Conservation (phyloP, 1,284 basidiomycete species). For the Caloboletus inedulis region DNA sequence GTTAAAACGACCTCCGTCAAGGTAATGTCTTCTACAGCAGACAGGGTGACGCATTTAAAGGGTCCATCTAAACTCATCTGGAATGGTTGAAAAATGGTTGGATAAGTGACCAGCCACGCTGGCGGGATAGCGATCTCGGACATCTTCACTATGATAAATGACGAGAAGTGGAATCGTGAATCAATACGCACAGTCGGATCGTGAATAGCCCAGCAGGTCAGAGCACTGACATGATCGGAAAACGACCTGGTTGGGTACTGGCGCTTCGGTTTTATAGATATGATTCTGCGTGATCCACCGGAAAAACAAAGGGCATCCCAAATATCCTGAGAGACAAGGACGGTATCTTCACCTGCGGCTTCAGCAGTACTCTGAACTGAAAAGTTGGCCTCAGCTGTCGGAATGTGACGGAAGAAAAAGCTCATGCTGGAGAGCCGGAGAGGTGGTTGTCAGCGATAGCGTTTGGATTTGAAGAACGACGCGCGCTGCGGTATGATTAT, state of each 20-base stretch:
- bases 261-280: slow-evolving; percentile 27
- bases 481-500: slow-evolving; percentile 4
- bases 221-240: slow-evolving; percentile 2
- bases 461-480: background rate
- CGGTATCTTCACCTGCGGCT: slow-evolving; percentile 14
- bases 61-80: slow-evolving; percentile 6
- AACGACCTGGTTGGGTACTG: slow-evolving; percentile 10
- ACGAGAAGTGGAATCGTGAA: background rate
- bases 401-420: slow-evolving; percentile 30
- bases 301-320: slow-evolving; percentile 33
- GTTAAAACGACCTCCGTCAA: slow-evolving; percentile 46
- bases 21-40: slow-evolving; percentile 17
- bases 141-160: slow-evolving; percentile 21
- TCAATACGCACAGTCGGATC: slow-evolving; percentile 25
- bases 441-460: background rate
- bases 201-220: slow-evolving; percentile 31
- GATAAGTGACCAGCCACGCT: slow-evolving; percentile 28
- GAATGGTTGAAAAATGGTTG: slow-evolving; percentile 29
- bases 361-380: slow-evolving; percentile 8
- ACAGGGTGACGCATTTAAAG: slow-evolving; percentile 21
- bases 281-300: slow-evolving; percentile 10
- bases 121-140: slow-evolving; percentile 28
- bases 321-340: slow-evolving; percentile 31
- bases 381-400: slow-evolving; percentile 26
- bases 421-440: slow-evolving; percentile 21